Base-by-base conservation (phyloP, 2,329 filamentous ascomycete species). In the Geosmithia putterillii region DNA sequence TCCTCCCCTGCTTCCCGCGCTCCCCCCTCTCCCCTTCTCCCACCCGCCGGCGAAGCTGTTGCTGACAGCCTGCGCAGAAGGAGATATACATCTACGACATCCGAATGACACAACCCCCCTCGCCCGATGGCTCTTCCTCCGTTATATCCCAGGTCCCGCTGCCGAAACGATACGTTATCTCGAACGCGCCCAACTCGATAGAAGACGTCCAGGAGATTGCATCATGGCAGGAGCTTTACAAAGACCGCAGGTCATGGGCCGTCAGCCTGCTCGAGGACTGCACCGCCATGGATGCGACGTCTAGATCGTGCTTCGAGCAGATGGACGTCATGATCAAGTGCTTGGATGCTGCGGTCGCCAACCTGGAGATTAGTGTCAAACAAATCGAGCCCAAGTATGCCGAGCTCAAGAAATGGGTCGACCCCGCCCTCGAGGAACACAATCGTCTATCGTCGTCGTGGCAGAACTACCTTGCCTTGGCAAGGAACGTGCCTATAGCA, bases 11-110 rank as follows among this genome's bases (percentile, higher is more conserved):
- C 6, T 7, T 38, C 9, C 18, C 37, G 37, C 18, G 12, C 18
- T 14, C 9, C n/a, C 19, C 19, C 15, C 19, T 25, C 8, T 7
- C n/a, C 38, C 28, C 3, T 32, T 32, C 15, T 25, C 39, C 39
- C 12, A 7, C 15, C 19, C 18, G 9, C n/a, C 4, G 15, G 10
- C 35, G 35, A n/a, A 4, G 38, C 9, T 38, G 36, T 38, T 40
- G 42, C 45, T 46, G 21, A 50, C 45, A n/a, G 4, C 41, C 23
- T 12, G 28, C 35, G 9, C 35, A 94, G 83, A 85, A 79, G 51
- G 88, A 96, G 59, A 80, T 98, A 45, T 96, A 85, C 59, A 78
- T 96, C 42, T 98, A 94, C 63, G 88, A 95, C 62, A 83, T 88
- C 48, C 79, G 81, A 51, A 78, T 83, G 53, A 79, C 83, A 50